phyloP scores from a whole-genome alignment of 1,284 basidiomycete genomes.

The Pascua guehoae region DNA sequence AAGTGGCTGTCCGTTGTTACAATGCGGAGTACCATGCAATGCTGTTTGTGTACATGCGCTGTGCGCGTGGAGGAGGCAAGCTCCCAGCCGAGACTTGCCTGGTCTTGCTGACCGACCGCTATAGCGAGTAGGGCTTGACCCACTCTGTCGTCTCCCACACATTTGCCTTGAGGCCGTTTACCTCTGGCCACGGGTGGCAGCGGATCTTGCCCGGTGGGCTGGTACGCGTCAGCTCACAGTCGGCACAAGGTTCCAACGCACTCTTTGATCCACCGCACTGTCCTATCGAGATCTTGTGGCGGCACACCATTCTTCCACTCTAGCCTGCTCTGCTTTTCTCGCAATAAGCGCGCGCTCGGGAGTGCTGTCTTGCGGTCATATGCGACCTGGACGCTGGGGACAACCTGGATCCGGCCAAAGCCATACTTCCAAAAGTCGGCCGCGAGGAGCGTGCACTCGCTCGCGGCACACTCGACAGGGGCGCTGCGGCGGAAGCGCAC shows the following conservation, averaged over 20 bases:
- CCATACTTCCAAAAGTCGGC: conserved; percentile 46
- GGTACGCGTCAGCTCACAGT: conserved; percentile 3
- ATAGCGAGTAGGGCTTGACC: conserved; percentile 38
- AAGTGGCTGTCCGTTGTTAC: too few relatives aligned
- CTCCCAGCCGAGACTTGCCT: too few relatives aligned
- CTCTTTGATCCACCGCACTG: conserved; percentile 24
- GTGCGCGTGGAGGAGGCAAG: too few relatives aligned
- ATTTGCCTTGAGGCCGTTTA: conserved; percentile 44
- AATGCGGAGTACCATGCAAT: too few relatives aligned
- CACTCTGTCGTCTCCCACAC: conserved; percentile 47
- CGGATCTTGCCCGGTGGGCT: conserved; percentile 45
- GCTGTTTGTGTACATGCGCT: too few relatives aligned
- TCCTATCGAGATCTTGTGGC: conserved; percentile 17
- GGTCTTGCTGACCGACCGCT: not conserved
- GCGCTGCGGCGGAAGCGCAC: conserved; percentile 42
- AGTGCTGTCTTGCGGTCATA: conserved; percentile 42
- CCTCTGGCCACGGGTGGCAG: conserved; percentile 50
- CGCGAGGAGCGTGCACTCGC: conserved; percentile 45
- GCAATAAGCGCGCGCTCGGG: conserved; percentile 28
- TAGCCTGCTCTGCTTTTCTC: conserved; percentile 21
- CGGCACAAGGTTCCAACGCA: conserved; percentile 14
- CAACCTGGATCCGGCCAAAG: conserved; percentile 42
- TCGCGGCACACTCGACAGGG: conserved; percentile 43
- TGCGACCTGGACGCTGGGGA: conserved; percentile 47
- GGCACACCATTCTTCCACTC: conserved; percentile 45